A percentile compares a stretch with the other conserved stretches of the same genome.
Evolutionary conservation across 768 basidiomycete genomes (phyloP).

Genomic region (Exsudoporus frostii): DNA sequence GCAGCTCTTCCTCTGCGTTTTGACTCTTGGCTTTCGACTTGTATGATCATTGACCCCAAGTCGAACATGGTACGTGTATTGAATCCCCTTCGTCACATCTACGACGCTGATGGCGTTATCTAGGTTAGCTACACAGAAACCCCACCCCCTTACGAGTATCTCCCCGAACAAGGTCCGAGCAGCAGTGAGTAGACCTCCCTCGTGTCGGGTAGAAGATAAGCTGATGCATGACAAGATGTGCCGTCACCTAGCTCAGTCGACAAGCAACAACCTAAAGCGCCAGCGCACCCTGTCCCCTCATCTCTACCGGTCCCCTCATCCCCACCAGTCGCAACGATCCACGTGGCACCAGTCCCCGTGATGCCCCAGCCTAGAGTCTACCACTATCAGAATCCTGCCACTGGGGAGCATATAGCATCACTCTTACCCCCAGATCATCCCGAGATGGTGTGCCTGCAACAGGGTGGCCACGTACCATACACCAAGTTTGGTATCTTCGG

Average conservation of each 20-base stretch:
- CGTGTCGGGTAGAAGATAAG: background rate
- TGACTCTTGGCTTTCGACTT: background rate
- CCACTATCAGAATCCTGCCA: slow-evolving; percentile 64
- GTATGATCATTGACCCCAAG: slow-evolving; percentile 27
- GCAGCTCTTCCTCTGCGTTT: background rate
- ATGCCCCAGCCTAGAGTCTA: slow-evolving; percentile 52
- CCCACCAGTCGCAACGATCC: slow-evolving; percentile 17
- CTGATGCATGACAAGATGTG: slow-evolving; percentile 9
- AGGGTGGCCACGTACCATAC: slow-evolving; percentile 61
- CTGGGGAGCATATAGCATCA: slow-evolving; percentile 56
- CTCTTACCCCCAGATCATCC: slow-evolving; percentile 75
- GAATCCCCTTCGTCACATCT: background rate
- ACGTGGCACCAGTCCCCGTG: slow-evolving; percentile 30
- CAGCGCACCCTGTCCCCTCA: slow-evolving; percentile 1
- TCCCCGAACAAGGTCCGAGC: slow-evolving; percentile 26
- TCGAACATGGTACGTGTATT: slow-evolving; percentile 25
- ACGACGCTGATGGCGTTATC: background rate
- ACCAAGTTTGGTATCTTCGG: slow-evolving; percentile 72
- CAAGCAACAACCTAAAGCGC: slow-evolving; percentile 12
- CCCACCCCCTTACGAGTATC: slow-evolving; percentile 50
- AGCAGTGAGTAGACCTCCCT: slow-evolving; percentile 25
- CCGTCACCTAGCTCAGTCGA: slow-evolving; percentile 1
- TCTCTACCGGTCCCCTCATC: slow-evolving; percentile 15
- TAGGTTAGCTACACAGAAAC: slow-evolving; percentile 31
- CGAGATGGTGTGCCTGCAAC: slow-evolving; percentile 82